Evolutionary conservation across 805 yeast species (phyloP).

Genomic region (Sugiyamaella americana): DNA sequence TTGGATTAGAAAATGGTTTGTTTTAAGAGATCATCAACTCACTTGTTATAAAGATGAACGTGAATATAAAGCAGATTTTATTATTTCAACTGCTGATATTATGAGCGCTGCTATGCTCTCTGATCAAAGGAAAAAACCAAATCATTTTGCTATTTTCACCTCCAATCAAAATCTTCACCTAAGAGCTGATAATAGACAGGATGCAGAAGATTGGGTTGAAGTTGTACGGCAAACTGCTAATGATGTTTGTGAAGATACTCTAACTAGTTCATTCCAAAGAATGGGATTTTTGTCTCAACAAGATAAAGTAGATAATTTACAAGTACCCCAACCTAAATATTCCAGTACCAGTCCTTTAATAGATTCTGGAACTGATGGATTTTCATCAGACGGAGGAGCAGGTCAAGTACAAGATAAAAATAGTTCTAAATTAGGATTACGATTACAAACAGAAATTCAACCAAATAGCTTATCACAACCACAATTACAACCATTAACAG

Average conservation of each 20-base stretch:
- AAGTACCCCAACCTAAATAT: too few species aligned
- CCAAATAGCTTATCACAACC: too few species aligned
- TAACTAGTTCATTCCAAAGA: conserved; percentile 16
- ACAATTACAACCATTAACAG: too few species aligned
- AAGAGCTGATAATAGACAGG: conserved; percentile 24
- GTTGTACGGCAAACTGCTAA: conserved; percentile 23
- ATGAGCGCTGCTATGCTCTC: conserved; percentile 29
- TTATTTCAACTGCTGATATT: conserved; percentile 29
- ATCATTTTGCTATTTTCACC: conserved; percentile 32
- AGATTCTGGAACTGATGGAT: not conserved
- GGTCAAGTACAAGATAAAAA: not conserved
- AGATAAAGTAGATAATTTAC: not conserved
- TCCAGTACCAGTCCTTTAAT: not conserved
- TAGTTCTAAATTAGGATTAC: too few species aligned
- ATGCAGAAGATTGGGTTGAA: conserved; percentile 30
- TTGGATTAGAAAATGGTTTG: conserved; percentile 34
- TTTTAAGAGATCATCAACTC: conserved; percentile 29
- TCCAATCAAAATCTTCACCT: conserved; percentile 27
- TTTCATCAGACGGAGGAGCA: not conserved
- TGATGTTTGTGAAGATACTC: conserved; percentile 16
- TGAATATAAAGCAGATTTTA: conserved; percentile 31
- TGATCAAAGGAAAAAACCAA: conserved; percentile 19
- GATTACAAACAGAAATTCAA: too few species aligned
- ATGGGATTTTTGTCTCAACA: conserved; percentile 5
- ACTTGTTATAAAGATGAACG: conserved; percentile 32